phyloP scores from a whole-genome alignment of 2,329 filamentous ascomycete species.

The Fusarium hainanense region DNA sequence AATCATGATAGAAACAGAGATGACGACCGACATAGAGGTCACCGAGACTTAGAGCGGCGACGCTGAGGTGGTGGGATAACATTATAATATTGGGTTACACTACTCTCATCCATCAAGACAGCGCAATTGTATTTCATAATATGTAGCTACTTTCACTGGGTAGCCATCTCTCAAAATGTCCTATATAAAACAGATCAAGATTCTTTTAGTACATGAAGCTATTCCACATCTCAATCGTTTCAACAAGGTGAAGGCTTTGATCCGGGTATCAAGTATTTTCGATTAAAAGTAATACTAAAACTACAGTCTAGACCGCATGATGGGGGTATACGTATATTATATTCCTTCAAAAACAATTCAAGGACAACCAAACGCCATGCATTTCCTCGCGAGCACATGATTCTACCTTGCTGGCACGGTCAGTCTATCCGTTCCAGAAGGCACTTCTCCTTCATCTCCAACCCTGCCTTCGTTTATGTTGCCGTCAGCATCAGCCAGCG shows the following conservation, averaged over 20 bases:
- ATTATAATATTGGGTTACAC: background rate
- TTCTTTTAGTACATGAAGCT: background rate
- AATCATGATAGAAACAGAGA: conserved; percentile 36
- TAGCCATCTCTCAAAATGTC: background rate
- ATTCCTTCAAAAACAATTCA: conserved; percentile 14
- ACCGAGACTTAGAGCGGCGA: conserved; percentile 40
- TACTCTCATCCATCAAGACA: background rate
- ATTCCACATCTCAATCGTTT: background rate
- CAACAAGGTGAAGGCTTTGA: background rate
- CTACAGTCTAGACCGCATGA: conserved; percentile 21
- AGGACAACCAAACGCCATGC: conserved; percentile 22
- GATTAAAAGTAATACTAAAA: conserved; percentile 32
- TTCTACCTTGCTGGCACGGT: conserved; percentile 24
- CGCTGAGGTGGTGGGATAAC: conserved; percentile 25
- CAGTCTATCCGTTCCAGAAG: conserved; percentile 12
- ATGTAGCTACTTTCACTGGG: background rate
- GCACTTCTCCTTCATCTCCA: background rate
- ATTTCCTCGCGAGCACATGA: conserved; percentile 10
- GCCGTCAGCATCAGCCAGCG: conserved; percentile 9
- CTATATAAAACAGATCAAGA: conserved; percentile 20
- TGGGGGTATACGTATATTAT: conserved; percentile 26
- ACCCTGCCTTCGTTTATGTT: background rate
- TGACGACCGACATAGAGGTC: conserved; percentile 38
- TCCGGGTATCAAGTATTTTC: background rate
- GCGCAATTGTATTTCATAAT: background rate